Conservation (phyloP, 2,329 filamentous ascomycete species). For the Verruconis gallopava region DNA sequence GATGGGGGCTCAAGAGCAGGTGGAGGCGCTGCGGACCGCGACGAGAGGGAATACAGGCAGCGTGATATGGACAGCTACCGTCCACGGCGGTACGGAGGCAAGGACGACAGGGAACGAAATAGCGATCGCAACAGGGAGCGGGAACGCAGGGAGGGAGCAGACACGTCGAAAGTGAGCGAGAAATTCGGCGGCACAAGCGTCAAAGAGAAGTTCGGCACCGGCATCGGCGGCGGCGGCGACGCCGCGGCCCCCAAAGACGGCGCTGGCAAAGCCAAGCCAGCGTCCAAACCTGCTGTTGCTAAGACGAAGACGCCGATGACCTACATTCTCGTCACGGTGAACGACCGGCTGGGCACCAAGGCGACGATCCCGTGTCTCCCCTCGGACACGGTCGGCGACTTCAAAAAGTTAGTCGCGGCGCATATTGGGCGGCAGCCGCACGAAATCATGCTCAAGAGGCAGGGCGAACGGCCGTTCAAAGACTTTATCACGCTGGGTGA, state of each 20-base stretch:
- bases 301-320: slow-evolving; percentile 28
- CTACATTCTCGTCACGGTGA: slow-evolving; percentile 90
- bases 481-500: slow-evolving; percentile 78
- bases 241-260: slow-evolving; percentile 11
- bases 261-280: slow-evolving; percentile 23
- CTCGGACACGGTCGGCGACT: slow-evolving; percentile 52
- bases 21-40: slow-evolving; percentile 26
- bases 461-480: slow-evolving; percentile 89
- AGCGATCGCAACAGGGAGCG: slow-evolving; percentile 13
- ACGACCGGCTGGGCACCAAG: slow-evolving; percentile 93
- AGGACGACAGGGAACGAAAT: slow-evolving; percentile 11
- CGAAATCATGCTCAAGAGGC: slow-evolving; percentile 83
- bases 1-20: slow-evolving; percentile 27
- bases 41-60: slow-evolving; percentile 12
- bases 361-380: slow-evolving; percentile 82
- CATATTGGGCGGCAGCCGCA: slow-evolving; percentile 79
- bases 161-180: slow-evolving; percentile 2
- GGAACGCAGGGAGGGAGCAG: slow-evolving; percentile 8
- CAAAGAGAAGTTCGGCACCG: slow-evolving; percentile 4
- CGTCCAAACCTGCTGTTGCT: slow-evolving; percentile 13
- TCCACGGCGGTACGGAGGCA: slow-evolving; percentile 7
- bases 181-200: slow-evolving; percentile 10
- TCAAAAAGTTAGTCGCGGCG: slow-evolving; percentile 85
- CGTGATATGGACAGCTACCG: slow-evolving; percentile 6
- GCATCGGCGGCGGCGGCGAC: slow-evolving; percentile 4